Evolutionary conservation across 2,329 filamentous ascomycete species (phyloP).

Genomic region (Fusarium sp.): DNA sequence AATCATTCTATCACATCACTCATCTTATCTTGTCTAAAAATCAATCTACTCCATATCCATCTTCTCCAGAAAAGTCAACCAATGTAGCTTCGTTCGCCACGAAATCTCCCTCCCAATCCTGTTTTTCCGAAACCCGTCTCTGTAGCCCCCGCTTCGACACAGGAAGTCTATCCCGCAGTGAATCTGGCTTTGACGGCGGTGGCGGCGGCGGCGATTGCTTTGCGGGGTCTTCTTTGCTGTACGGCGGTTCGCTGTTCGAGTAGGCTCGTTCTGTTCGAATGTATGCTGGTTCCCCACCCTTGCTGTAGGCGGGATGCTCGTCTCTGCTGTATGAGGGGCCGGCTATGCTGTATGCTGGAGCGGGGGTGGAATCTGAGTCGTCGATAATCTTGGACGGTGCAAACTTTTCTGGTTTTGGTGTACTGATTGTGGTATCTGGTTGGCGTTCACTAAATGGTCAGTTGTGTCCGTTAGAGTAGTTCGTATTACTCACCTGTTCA

Average conservation of each 20-base stretch:
- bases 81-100: slow-evolving; percentile 34
- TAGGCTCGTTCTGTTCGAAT: slow-evolving; percentile 9
- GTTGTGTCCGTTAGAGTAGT: not conserved
- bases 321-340: slow-evolving; percentile 17
- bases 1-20: slow-evolving; percentile 15
- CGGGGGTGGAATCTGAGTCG: slow-evolving; percentile 14
- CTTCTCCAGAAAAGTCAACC: slow-evolving; percentile 35
- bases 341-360: slow-evolving; percentile 18
- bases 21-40: slow-evolving; percentile 14
- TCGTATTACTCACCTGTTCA: slow-evolving; percentile 25
- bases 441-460: slow-evolving; percentile 28
- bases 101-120: slow-evolving; percentile 33
- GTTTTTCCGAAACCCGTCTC: slow-evolving; percentile 21
- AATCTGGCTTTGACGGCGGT: slow-evolving; percentile 3
- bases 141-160: slow-evolving; percentile 30
- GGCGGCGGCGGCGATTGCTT: not conserved
- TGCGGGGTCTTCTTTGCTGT: slow-evolving; percentile 3
- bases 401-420: slow-evolving; percentile 21
- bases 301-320: slow-evolving; percentile 11
- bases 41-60: slow-evolving; percentile 30
- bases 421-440: slow-evolving; percentile 25
- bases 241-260: slow-evolving; percentile 1
- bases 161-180: slow-evolving; percentile 18
- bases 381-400: slow-evolving; percentile 28
- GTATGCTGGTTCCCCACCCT: slow-evolving; percentile 4